These are phyloP conservation scores for Trichomonascus vanleenenianus DNA, from an alignment of 805 yeast species.

Conservation along the genomic window DNA sequence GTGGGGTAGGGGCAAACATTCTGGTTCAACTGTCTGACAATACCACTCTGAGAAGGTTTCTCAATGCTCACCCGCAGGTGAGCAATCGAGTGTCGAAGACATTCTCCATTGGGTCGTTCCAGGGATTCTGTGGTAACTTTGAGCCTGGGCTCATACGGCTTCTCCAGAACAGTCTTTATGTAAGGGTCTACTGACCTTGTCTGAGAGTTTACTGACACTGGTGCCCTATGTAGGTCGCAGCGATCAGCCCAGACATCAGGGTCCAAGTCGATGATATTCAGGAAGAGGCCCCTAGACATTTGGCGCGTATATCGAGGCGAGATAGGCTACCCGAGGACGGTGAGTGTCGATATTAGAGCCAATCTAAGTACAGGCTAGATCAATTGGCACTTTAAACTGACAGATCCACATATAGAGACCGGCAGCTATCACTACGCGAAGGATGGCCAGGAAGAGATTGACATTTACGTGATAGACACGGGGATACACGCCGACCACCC, in stretches of 20 bases:
- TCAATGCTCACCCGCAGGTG: slow-evolving; percentile 37
- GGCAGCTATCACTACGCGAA: slow-evolving; percentile 19
- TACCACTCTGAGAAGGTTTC: slow-evolving; percentile 16
- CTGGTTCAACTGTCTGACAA: slow-evolving; percentile 22
- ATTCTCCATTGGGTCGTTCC: slow-evolving; percentile 62
- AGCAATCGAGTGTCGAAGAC: slow-evolving; percentile 40
- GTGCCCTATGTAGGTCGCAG: slow-evolving; percentile 37
- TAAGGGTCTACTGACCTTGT: slow-evolving; percentile 2
- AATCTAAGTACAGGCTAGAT: too few species aligned
- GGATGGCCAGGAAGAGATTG: slow-evolving; percentile 47
- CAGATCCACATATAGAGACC: slow-evolving; percentile 40
- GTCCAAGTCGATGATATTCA: slow-evolving; percentile 49
- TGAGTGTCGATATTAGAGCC: not conserved
- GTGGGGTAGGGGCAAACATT: slow-evolving; percentile 9
- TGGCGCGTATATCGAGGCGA: slow-evolving; percentile 27
- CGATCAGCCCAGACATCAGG: slow-evolving; percentile 57
- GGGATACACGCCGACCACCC: slow-evolving; percentile 45
- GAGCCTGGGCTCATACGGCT: slow-evolving; percentile 38
- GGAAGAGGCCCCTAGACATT: slow-evolving; percentile 45
- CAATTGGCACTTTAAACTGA: slow-evolving; percentile 24
- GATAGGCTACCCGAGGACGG: slow-evolving; percentile 11
- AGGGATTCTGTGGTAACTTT: slow-evolving; percentile 61
- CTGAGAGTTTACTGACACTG: not conserved
- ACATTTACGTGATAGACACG: slow-evolving; percentile 76
- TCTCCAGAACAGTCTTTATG: slow-evolving; percentile 25